Conservation (phyloP, 495 filamentous ascomycete genomes). For the Gamarada debralockiae region DNA sequence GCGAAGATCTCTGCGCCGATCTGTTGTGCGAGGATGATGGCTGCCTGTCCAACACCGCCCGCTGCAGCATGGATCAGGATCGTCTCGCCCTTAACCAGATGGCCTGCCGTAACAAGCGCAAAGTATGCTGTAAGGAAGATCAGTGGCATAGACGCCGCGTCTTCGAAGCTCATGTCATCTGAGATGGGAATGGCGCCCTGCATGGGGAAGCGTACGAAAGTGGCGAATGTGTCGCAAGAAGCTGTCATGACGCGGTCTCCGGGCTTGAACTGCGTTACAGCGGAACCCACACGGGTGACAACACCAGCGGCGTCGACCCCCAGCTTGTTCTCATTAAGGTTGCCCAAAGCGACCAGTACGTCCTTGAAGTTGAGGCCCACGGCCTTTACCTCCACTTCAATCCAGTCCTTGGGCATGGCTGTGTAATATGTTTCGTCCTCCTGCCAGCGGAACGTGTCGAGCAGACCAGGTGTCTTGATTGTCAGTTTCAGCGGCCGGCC, state of each 20-base stretch:
- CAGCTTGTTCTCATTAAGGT: slow-evolving; percentile 23
- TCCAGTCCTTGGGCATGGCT: slow-evolving; percentile 19
- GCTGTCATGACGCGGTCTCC: not conserved
- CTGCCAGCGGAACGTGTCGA: slow-evolving; percentile 13
- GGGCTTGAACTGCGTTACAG: not conserved
- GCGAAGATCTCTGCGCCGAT: slow-evolving; percentile 54
- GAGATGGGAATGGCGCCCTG: too few relatives aligned
- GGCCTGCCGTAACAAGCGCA: slow-evolving; percentile 39
- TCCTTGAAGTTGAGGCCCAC: slow-evolving; percentile 33
- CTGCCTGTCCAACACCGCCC: slow-evolving; percentile 48
- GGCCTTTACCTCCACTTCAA: slow-evolving; percentile 34
- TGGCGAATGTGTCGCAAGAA: too few relatives aligned
- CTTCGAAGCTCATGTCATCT: too few relatives aligned
- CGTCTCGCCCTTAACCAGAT: slow-evolving; percentile 44
- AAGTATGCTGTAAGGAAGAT: slow-evolving; percentile 56
- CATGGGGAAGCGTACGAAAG: too few relatives aligned
- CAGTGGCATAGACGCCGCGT: slow-evolving; percentile 53
- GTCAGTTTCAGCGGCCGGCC: too few relatives aligned
- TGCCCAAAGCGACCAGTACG: slow-evolving; percentile 27
- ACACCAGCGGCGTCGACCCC: slow-evolving; percentile 21
- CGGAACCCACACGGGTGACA: slow-evolving; percentile 15
- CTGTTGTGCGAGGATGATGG: slow-evolving; percentile 49
- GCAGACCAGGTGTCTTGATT: slow-evolving; percentile 12
- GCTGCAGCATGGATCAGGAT: slow-evolving; percentile 47
- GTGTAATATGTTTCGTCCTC: slow-evolving; percentile 9